These are phyloP conservation scores for Aspergillus nidulans DNA, from an alignment of 495 filamentous ascomycete species.

Conservation along the genomic window DNA sequence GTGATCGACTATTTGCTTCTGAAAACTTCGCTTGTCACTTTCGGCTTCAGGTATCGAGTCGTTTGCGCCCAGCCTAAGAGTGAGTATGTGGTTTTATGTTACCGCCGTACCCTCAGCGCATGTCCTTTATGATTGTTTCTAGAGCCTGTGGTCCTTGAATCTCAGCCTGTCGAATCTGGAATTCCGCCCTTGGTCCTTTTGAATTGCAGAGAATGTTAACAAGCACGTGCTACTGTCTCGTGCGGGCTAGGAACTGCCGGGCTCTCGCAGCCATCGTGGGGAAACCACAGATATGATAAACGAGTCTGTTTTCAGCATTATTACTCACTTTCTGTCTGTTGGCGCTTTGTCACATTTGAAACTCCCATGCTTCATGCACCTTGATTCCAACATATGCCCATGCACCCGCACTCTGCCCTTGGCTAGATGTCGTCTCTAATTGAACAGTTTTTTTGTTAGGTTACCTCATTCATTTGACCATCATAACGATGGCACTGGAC, in stretches of 20 bases:
- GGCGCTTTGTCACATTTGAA: background rate
- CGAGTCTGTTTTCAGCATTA: too few relatives aligned
- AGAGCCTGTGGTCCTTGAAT: background rate
- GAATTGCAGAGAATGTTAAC: background rate
- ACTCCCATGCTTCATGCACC: background rate
- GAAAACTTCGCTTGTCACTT: background rate
- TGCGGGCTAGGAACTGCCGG: background rate
- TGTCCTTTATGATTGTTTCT: background rate
- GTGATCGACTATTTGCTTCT: background rate
- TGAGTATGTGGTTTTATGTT: conserved; percentile 4
- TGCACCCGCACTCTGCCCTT: background rate
- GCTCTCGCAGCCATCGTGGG: background rate
- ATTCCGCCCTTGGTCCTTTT: background rate
- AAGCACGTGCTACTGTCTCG: conserved; percentile 10
- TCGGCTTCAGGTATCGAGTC: background rate
- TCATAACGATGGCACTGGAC: conserved; percentile 61
- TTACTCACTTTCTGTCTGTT: background rate
- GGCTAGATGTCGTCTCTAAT: background rate
- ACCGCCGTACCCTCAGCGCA: background rate
- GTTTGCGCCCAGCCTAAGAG: background rate
- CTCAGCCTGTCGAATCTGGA: background rate
- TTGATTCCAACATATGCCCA: background rate
- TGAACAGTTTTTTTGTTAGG: too few relatives aligned
- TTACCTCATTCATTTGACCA: too few relatives aligned
- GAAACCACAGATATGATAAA: background rate